A percentile compares a stretch with the other conserved stretches of the same genome.
Evolutionary conservation across 106 monocot species (phyloP).

Genomic region (Posidonia australis): DNA sequence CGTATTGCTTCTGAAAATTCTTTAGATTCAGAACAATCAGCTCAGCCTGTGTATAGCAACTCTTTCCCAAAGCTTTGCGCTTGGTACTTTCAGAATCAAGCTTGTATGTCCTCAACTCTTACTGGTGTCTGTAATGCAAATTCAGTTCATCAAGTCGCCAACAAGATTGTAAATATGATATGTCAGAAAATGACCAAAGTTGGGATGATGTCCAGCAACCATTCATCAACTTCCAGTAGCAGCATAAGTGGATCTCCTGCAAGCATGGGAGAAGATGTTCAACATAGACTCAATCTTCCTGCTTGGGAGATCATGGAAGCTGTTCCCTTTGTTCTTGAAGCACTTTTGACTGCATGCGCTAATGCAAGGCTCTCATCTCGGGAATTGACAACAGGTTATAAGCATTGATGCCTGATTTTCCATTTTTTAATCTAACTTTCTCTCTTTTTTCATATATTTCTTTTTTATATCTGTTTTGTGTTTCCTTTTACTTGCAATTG

Average conservation of each 20-base stretch:
- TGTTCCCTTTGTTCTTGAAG: conserved; percentile 88
- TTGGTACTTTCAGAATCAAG: conserved; percentile 94
- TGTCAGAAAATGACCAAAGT: conserved; percentile 56
- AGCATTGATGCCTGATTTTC: background rate
- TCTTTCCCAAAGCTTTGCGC: conserved; percentile 75
- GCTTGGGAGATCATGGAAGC: conserved; percentile 93
- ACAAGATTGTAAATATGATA: conserved; percentile 78
- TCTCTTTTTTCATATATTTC: background rate
- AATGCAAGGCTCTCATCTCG: conserved; percentile 83
- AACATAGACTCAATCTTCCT: conserved; percentile 38
- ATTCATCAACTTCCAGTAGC: conserved; percentile 43
- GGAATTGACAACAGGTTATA: conserved; percentile 75
- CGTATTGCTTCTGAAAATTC: conserved; percentile 26
- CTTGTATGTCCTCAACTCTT: conserved; percentile 77
- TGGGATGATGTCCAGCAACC: conserved; percentile 27
- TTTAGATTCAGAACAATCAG: conserved; percentile 8
- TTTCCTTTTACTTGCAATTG: background rate
- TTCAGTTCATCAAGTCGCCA: conserved; percentile 68
- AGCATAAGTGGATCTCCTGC: conserved; percentile 54
- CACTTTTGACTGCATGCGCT: conserved; percentile 71
- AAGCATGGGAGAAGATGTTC: conserved; percentile 37
- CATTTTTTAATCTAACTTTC: background rate
- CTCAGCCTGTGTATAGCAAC: conserved; percentile 61
- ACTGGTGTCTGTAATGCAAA: conserved; percentile 50
- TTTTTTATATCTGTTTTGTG: background rate